Evolutionary conservation across 768 basidiomycete species (phyloP).

Genomic region (Gloeostereum incarnatum): DNA sequence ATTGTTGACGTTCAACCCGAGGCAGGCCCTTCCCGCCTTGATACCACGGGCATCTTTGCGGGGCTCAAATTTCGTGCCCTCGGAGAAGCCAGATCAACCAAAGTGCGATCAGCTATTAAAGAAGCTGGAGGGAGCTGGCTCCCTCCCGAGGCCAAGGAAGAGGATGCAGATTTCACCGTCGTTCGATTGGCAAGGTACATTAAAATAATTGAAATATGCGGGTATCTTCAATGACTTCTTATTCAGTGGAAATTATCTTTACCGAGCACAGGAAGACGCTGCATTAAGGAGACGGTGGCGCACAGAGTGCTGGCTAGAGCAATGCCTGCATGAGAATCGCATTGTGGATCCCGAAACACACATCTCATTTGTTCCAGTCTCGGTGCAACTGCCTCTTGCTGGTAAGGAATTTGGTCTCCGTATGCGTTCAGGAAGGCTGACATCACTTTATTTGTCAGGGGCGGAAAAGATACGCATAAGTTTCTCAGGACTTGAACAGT

Average conservation of each 20-base stretch:
- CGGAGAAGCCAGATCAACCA: constrained; percentile 55
- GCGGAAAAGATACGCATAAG: constrained; percentile 51
- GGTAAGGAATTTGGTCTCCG: constrained; percentile 25
- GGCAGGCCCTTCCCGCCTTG: neutral
- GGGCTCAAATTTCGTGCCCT: constrained; percentile 50
- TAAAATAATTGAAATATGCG: neutral
- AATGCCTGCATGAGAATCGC: constrained; percentile 69
- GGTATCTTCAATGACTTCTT: neutral
- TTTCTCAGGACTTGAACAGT: constrained; percentile 68
- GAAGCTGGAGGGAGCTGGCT: constrained; percentile 41
- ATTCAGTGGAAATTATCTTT: constrained; percentile 57
- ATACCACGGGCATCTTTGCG: constrained; percentile 29
- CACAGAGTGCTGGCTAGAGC: constrained; percentile 93
- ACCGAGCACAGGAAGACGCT: constrained; percentile 42
- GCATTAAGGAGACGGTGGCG: constrained; percentile 47
- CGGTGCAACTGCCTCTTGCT: constrained; percentile 43
- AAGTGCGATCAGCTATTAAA: constrained; percentile 53
- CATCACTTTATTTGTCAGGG: constrained; percentile 23
- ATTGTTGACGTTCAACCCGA: neutral
- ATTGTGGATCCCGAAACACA: constrained; percentile 62
- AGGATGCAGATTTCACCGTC: constrained; percentile 53
- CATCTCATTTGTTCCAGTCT: constrained; percentile 61
- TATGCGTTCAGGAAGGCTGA: neutral
- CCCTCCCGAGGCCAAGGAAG: constrained; percentile 24
- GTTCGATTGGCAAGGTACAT: constrained; percentile 68